A percentile compares a stretch with the other conserved stretches of the same genome.
Evolutionary conservation across 805 yeast genomes (phyloP).

Genomic region (Kuraishia piskuri): DNA sequence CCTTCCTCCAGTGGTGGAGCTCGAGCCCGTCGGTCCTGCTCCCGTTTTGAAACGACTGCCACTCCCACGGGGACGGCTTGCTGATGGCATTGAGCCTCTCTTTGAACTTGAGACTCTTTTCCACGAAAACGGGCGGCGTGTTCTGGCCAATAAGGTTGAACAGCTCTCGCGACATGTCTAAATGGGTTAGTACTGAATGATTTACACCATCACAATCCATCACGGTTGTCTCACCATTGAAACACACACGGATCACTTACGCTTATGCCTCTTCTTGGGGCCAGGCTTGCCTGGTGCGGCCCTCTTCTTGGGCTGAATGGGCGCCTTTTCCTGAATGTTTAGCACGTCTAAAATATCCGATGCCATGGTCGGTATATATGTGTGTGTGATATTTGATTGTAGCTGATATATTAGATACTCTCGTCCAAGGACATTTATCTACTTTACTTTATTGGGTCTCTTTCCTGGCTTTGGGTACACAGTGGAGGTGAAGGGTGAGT

Average conservation of each 20-base stretch:
- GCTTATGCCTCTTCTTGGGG: slow-evolving; percentile 18
- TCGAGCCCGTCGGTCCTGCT: slow-evolving; percentile 41
- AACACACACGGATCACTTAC: slow-evolving; percentile 8
- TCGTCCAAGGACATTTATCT: no score
- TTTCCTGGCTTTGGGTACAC: no score
- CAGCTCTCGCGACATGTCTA: slow-evolving; percentile 71
- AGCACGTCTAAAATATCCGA: slow-evolving; percentile 73
- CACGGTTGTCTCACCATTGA: no score
- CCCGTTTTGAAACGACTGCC: slow-evolving; percentile 49
- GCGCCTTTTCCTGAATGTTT: slow-evolving; percentile 46
- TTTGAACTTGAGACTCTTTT: slow-evolving; percentile 45
- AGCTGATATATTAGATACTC: neutral
- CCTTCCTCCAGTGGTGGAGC: slow-evolving; percentile 84
- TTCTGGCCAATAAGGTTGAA: slow-evolving; percentile 86
- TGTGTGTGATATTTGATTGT: neutral
- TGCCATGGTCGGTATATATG: slow-evolving; percentile 14
- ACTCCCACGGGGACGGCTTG: slow-evolving; percentile 79
- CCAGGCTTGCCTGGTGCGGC: slow-evolving; percentile 19
- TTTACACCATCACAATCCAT: no score
- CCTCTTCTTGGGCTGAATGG: slow-evolving; percentile 17
- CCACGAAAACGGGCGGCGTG: slow-evolving; percentile 74
- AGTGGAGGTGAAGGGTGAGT: no score
- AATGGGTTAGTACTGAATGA: neutral
- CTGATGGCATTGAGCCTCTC: slow-evolving; percentile 51
- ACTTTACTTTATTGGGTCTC: no score